Base-by-base conservation (phyloP, 2,329 filamentous ascomycete species). In the Cordyceps javanica region DNA sequence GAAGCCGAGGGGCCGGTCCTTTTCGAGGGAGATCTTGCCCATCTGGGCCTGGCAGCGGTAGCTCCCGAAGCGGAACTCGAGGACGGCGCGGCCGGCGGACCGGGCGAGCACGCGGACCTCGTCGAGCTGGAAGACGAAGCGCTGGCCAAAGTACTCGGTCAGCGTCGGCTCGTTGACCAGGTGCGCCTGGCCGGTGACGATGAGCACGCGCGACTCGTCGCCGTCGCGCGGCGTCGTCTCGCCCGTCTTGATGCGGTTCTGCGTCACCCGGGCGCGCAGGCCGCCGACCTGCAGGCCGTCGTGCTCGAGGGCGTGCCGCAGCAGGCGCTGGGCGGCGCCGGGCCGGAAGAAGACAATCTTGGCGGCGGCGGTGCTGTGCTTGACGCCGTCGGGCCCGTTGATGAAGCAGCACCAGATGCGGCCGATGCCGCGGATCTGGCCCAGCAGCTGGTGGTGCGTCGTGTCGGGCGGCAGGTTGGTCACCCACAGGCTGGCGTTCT, bases 21-120 rank as follows among this genome's bases (percentile, higher is more conserved):
- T 69, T 52, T 73, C 69, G 26, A 75, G 63, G 0, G 72, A 66
- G 66, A 72, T 72, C 64, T 73, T 72, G 1, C 75, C 79, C 53
- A 76, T 73, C 68, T 81, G 75, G 0, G 80, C 73, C 72, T 84
- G 81, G 67, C 77, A 80, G 1, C 80, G 75, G 59, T 75, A 83
- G 57, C 79, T 82, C 0, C 78, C 79, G 61, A 84, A 84, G 11
- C 75, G 72, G 62, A 76, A 80, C 70, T 82, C 80, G 14, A 80
- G 60, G 2, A 76, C 70, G 0, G 64, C 64, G 23, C 70, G 67
- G 1, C 61, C 60, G 0, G 60, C 61, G 2, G 61, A 66, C 26
- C 61, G 58, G 36, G 67, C 63, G 21, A 75, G 66, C 19, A 66
- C 62, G 3, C 69, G 61, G 55, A 80, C 66, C 49, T 68, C 64